phyloP scores from a whole-genome alignment of 352 stramenopile species.

The Globisporangium polare region DNA sequence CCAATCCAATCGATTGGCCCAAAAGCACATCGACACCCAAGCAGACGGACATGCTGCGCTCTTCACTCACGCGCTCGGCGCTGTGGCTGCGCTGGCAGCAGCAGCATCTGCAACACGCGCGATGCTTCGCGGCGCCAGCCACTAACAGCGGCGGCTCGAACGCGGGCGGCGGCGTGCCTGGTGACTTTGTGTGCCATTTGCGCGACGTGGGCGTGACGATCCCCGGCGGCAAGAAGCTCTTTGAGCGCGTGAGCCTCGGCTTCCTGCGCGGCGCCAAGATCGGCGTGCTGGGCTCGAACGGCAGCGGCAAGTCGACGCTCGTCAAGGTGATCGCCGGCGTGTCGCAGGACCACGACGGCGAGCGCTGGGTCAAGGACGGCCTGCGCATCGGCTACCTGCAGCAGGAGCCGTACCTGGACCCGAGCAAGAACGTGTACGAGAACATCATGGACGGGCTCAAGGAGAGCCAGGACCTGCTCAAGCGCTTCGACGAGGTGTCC shows the following conservation, averaged over 20 bases:
- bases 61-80: constrained; percentile 1
- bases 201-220: constrained; percentile 74
- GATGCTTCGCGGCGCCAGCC: constrained; percentile 29
- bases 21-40: not conserved
- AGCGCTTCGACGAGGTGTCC: constrained; percentile 83
- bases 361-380: constrained; percentile 84
- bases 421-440: constrained; percentile 83
- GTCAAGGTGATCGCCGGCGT: constrained; percentile 96
- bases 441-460: constrained; percentile 90
- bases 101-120: constrained; percentile 5
- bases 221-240: constrained; percentile 80
- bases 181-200: constrained; percentile 83
- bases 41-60: constrained; percentile 3
- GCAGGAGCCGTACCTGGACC: constrained; percentile 85
- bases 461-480: constrained; percentile 75
- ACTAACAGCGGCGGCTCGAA: constrained; percentile 36
- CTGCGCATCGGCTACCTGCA: constrained; percentile 85
- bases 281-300: constrained; percentile 94
- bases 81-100: not conserved
- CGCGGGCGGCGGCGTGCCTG: constrained; percentile 67
- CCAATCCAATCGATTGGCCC: too few species aligned
- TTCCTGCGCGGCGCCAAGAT: constrained; percentile 93
- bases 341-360: constrained; percentile 77
- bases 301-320: constrained; percentile 94
- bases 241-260: constrained; percentile 70